phyloP scores from a whole-genome alignment of 306 rosid species.

The Chamaecrista fasciculata region DNA sequence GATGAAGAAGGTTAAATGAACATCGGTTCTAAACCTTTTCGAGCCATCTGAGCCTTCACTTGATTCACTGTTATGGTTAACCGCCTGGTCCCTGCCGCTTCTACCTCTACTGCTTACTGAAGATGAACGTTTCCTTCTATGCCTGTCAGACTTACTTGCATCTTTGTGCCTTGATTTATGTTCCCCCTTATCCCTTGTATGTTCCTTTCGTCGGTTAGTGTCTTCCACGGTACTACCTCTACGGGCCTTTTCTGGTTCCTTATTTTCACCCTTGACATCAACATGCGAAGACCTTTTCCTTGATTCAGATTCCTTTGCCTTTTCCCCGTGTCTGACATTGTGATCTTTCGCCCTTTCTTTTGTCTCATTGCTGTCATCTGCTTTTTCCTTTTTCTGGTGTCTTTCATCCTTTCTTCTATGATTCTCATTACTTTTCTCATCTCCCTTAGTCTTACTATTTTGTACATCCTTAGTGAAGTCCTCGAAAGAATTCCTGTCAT shows the following conservation, averaged over 20 bases:
- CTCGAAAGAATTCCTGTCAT: constrained; percentile 43
- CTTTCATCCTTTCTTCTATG: constrained; percentile 60
- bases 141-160: constrained; percentile 59
- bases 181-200: constrained; percentile 64
- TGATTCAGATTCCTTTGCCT: constrained; percentile 61
- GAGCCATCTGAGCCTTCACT: constrained; percentile 80
- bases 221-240: constrained; percentile 57
- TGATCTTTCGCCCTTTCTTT: constrained; percentile 64
- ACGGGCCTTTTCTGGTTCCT: constrained; percentile 54
- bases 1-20: constrained; percentile 16
- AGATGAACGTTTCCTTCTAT: constrained; percentile 67
- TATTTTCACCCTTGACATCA: constrained; percentile 62
- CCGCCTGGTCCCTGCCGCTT: constrained; percentile 53
- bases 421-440: constrained; percentile 55
- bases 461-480: constrained; percentile 51
- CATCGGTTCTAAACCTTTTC: constrained; percentile 58
- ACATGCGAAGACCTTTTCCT: constrained; percentile 62
- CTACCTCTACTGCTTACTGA: constrained; percentile 73
- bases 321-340: constrained; percentile 45
- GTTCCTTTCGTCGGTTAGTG: constrained; percentile 57
- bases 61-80: constrained; percentile 52
- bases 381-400: constrained; percentile 56
- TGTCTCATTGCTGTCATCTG: constrained; percentile 50
- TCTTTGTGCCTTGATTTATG: constrained; percentile 62
- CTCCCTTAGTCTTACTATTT: constrained; percentile 50